These are phyloP conservation scores for Avicennia marina DNA, from an alignment of 257 asterid species.

Conservation along the genomic window DNA sequence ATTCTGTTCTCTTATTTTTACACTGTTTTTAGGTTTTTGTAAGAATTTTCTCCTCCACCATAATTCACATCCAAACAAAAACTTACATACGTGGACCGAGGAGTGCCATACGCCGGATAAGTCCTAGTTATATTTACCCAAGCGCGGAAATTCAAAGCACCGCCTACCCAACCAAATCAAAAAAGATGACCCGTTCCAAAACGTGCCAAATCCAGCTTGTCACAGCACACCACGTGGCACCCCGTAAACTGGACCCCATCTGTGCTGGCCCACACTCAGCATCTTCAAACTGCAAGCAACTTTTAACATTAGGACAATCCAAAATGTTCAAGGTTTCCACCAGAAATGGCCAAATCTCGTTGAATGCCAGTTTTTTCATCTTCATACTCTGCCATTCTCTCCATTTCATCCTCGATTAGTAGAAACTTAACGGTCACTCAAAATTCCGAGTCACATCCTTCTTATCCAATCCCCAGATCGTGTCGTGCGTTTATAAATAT, in stretches of 20 bases:
- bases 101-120: too few species aligned
- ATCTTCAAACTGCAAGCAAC: background rate
- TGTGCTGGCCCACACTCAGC: background rate
- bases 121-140: too few species aligned
- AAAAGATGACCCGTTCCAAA: background rate
- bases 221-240: slow-evolving; percentile 11
- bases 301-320: background rate
- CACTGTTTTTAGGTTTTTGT: too few species aligned
- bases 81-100: too few species aligned
- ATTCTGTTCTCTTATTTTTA: too few species aligned
- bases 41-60: too few species aligned
- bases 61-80: too few species aligned
- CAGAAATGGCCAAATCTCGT: background rate
- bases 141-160: too few species aligned
- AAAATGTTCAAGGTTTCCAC: background rate
- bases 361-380: background rate
- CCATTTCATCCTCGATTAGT: background rate
- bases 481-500: slow-evolving; percentile 13
- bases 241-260: background rate
- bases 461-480: background rate
- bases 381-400: too few species aligned
- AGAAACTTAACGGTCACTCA: background rate
- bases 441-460: background rate
- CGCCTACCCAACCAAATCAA: too few species aligned
- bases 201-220: slow-evolving; percentile 1